phyloP scores from a whole-genome alignment of 129 eudicot species.

The Escallonia rubra region DNA sequence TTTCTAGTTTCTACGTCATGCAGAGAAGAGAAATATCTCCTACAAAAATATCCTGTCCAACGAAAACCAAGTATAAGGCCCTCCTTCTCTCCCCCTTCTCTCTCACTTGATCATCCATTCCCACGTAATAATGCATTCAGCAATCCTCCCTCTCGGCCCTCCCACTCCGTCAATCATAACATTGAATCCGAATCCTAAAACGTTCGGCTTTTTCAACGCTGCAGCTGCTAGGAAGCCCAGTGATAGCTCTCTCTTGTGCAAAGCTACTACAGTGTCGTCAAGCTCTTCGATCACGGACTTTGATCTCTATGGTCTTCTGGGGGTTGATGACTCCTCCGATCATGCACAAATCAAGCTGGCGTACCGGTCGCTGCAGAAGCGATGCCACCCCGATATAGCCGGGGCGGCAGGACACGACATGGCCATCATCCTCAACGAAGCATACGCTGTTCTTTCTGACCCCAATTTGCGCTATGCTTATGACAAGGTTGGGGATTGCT shows the following conservation, averaged over 20 bases:
- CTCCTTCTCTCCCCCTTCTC: not conserved
- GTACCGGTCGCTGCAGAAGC: slow-evolving; percentile 74
- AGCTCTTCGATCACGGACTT: slow-evolving; percentile 48
- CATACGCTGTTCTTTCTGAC: slow-evolving; percentile 83
- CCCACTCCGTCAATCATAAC: slow-evolving; percentile 25
- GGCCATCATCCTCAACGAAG: slow-evolving; percentile 91
- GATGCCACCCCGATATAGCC: slow-evolving; percentile 97
- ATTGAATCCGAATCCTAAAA: slow-evolving; percentile 14
- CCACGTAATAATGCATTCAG: slow-evolving; percentile 29
- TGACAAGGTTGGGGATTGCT: slow-evolving; percentile 47
- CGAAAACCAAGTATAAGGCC: slow-evolving; percentile 5
- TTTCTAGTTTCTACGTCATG: not conserved
- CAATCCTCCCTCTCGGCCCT: slow-evolving; percentile 16
- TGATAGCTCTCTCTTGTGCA: slow-evolving; percentile 25
- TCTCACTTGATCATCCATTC: slow-evolving; percentile 13
- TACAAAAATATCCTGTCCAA: not conserved
- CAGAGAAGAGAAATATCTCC: slow-evolving; percentile 2
- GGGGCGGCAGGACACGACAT: slow-evolving; percentile 88
- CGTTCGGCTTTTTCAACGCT: slow-evolving; percentile 2
- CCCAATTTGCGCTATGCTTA: slow-evolving; percentile 60
- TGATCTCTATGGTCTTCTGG: slow-evolving; percentile 80
- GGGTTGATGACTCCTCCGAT: slow-evolving; percentile 62
- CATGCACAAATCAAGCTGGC: slow-evolving; percentile 54
- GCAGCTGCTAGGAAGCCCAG: slow-evolving; percentile 4
- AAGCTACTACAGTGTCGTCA: slow-evolving; percentile 28